phyloP scores from a whole-genome alignment of 2,329 filamentous ascomycete genomes.

The Lasiodiplodia sp. region DNA sequence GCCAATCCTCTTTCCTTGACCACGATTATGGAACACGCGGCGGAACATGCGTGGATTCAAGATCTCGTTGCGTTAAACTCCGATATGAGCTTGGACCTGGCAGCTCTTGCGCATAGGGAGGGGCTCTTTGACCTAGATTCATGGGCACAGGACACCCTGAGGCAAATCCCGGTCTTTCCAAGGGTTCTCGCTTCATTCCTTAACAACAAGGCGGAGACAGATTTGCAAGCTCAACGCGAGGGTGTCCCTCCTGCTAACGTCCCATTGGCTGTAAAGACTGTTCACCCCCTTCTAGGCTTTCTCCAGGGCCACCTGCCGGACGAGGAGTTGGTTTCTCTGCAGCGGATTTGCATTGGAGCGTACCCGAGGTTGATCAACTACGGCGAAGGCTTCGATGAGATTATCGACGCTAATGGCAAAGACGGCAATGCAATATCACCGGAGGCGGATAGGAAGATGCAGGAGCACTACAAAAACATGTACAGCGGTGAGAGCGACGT shows the following conservation, averaged over 20 bases:
- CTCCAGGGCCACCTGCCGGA: constrained; percentile 67
- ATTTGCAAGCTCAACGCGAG: constrained; percentile 77
- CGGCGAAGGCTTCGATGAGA: constrained; percentile 87
- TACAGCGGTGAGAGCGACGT: constrained; percentile 91
- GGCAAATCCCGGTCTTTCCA: constrained; percentile 72
- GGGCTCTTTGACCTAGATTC: constrained; percentile 79
- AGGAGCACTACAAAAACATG: constrained; percentile 98
- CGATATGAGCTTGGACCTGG: constrained; percentile 86
- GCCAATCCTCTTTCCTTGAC: constrained; percentile 71
- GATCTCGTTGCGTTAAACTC: constrained; percentile 79
- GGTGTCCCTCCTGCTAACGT: constrained; percentile 72
- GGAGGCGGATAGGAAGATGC: constrained; percentile 88
- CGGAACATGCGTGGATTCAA: constrained; percentile 84
- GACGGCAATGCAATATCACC: constrained; percentile 81
- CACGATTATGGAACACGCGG: constrained; percentile 78
- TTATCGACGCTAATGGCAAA: constrained; percentile 85
- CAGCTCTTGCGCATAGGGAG: constrained; percentile 82
- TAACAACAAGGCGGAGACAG: constrained; percentile 82
- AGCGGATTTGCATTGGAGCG: constrained; percentile 86
- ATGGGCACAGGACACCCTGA: constrained; percentile 77
- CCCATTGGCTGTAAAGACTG: constrained; percentile 83
- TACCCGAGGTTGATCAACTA: constrained; percentile 98
- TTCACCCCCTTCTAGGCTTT: constrained; percentile 79
- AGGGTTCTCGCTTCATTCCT: constrained; percentile 80
- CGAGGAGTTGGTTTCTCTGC: constrained; percentile 78